Evolutionary conservation across 441 rosid species (phyloP).

Genomic region (Biscutella auriculata): DNA sequence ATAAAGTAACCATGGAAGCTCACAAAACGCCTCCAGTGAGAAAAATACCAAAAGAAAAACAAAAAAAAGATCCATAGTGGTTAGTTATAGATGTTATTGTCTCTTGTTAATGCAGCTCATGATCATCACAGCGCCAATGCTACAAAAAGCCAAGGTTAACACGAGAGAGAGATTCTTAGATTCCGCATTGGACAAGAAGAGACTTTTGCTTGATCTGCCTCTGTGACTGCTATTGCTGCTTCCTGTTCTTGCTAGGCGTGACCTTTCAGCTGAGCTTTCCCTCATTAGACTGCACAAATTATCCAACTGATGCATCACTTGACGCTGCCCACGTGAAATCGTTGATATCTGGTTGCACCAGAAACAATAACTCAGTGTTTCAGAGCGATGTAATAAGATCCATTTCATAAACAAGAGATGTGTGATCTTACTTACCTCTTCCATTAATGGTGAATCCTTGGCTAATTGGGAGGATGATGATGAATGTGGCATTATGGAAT

Average conservation of each 20-base stretch:
- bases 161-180: slow-evolving; percentile 33
- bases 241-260: slow-evolving; percentile 23
- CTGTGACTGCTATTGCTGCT: slow-evolving; percentile 12
- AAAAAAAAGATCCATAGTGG: neutral
- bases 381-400: neutral
- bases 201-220: slow-evolving; percentile 23
- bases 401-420: neutral
- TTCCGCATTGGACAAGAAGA: slow-evolving; percentile 23
- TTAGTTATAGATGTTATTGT: slow-evolving; percentile 14
- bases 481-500: slow-evolving; percentile 58
- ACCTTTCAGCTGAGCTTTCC: slow-evolving; percentile 36
- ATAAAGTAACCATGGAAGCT: slow-evolving; percentile 19
- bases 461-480: slow-evolving; percentile 67
- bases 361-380: neutral
- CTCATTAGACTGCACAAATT: slow-evolving; percentile 47
- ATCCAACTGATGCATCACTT: slow-evolving; percentile 67
- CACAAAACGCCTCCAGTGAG: slow-evolving; percentile 26
- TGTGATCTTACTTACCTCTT: slow-evolving; percentile 46
- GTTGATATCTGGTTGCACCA: slow-evolving; percentile 39
- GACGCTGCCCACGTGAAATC: slow-evolving; percentile 62
- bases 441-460: slow-evolving; percentile 65
- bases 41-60: neutral
- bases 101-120: slow-evolving; percentile 32
- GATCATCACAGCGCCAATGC: slow-evolving; percentile 46
- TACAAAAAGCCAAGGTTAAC: slow-evolving; percentile 44